Evolutionary conservation across 2,329 filamentous ascomycete species (phyloP).

Genomic region (Byssothecium circinans): DNA sequence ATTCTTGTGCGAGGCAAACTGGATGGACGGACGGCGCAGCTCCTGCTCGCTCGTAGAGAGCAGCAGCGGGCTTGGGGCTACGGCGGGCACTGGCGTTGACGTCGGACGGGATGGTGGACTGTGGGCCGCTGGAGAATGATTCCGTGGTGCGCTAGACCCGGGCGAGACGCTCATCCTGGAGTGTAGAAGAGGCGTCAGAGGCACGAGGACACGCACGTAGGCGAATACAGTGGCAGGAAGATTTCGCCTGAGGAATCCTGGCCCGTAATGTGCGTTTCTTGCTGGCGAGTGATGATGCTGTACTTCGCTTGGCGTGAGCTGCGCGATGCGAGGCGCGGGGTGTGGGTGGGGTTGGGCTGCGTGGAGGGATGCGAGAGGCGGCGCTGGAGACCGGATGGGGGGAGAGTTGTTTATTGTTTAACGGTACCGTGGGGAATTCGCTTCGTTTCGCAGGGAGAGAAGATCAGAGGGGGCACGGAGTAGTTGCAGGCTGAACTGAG

Average conservation of each 20-base stretch:
- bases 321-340: neutral
- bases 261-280: constrained; percentile 28
- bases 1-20: constrained; percentile 41
- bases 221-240: constrained; percentile 17
- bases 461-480: neutral
- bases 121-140: constrained; percentile 27
- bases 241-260: constrained; percentile 19
- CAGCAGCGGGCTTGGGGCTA: constrained; percentile 30
- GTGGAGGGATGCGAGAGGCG: neutral
- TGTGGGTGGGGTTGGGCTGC: neutral
- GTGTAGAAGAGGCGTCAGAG: constrained; percentile 10
- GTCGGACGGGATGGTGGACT: constrained; percentile 6
- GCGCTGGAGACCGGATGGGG: neutral
- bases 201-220: constrained; percentile 24
- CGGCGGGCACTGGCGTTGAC: constrained; percentile 21
- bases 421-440: neutral
- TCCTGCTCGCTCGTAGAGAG: constrained; percentile 28
- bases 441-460: neutral
- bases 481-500: neutral
- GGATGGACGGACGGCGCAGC: constrained; percentile 41
- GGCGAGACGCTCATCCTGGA: constrained; percentile 41
- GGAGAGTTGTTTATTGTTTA: neutral
- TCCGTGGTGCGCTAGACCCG: constrained; percentile 30
- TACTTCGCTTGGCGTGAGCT: constrained; percentile 17
- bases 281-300: constrained; percentile 28